Percentiles rank a stretch among this genome's conserved stretches.
These are phyloP conservation scores for Acidiella bohemica DNA, from an alignment of 495 filamentous ascomycete species.

Conservation along the genomic window DNA sequence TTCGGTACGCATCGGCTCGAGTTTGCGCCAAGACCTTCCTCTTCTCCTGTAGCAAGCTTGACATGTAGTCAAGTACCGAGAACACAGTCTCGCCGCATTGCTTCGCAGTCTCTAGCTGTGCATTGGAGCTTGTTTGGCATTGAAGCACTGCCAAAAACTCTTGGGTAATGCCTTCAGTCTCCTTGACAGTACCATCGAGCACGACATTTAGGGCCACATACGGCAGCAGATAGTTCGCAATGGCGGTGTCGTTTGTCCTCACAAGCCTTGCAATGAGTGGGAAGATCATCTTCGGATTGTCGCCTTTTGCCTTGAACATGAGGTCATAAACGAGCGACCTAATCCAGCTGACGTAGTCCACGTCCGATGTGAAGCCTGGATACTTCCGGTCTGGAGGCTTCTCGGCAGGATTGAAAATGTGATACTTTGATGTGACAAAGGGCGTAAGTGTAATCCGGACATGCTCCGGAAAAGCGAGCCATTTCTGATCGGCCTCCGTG, in stretches of 20 bases:
- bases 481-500: conserved; percentile 50
- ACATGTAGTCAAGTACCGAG: conserved; percentile 77
- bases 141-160: conserved; percentile 61
- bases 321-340: conserved; percentile 67
- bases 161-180: conserved; percentile 49
- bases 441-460: conserved; percentile 70
- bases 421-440: conserved; percentile 71
- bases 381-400: conserved; percentile 45
- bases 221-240: conserved; percentile 74
- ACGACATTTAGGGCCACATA: conserved; percentile 70
- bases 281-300: conserved; percentile 62
- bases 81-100: conserved; percentile 85
- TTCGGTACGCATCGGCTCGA: conserved; percentile 20
- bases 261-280: conserved; percentile 66
- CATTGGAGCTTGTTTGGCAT: conserved; percentile 35
- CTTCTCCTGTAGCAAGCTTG: conserved; percentile 74
- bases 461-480: conserved; percentile 58
- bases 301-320: conserved; percentile 54
- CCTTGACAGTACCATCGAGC: conserved; percentile 49
- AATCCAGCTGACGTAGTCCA: conserved; percentile 70
- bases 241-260: conserved; percentile 65
- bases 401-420: conserved; percentile 40
- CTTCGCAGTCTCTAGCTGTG: conserved; percentile 54
- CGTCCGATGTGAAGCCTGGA: conserved; percentile 54
- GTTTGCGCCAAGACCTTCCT: conserved; percentile 40